Evolutionary conservation across 306 rosid species (phyloP).

Genomic region (Citrullus colocynthis): DNA sequence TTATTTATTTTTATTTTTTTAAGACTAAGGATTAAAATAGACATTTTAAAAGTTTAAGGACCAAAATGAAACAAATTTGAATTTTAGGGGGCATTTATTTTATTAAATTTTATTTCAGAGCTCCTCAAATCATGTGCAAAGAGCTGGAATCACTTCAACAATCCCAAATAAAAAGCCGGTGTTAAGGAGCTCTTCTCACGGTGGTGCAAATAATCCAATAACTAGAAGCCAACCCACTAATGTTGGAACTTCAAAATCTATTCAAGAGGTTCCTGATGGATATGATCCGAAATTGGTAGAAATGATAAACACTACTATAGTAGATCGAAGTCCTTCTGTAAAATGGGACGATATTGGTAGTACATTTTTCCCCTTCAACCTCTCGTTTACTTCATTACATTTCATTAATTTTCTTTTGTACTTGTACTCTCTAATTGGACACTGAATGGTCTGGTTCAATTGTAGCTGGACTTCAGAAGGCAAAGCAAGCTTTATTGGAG

Average conservation of each 20-base stretch:
- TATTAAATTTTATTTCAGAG: slow-evolving; percentile 27
- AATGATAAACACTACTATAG: slow-evolving; percentile 84
- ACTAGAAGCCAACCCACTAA: slow-evolving; percentile 31
- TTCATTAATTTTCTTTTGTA: background rate
- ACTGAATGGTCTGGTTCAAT: slow-evolving; percentile 19
- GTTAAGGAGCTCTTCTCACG: slow-evolving; percentile 20
- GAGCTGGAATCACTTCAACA: slow-evolving; percentile 29
- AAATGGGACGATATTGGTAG: slow-evolving; percentile 97
- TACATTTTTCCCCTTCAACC: slow-evolving; percentile 8
- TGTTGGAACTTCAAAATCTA: slow-evolving; percentile 40
- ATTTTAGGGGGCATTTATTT: background rate
- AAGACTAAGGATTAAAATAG: too few species aligned
- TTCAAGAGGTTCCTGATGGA: slow-evolving; percentile 34
- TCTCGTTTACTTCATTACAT: background rate
- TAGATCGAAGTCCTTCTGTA: slow-evolving; percentile 90
- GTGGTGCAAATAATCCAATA: slow-evolving; percentile 16
- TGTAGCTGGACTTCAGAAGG: slow-evolving; percentile 96
- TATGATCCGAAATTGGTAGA: slow-evolving; percentile 69
- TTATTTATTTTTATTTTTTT: too few species aligned
- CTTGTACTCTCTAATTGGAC: background rate
- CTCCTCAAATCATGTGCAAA: slow-evolving; percentile 31
- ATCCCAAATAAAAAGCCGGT: slow-evolving; percentile 32
- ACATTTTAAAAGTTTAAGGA: too few species aligned
- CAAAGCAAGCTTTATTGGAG: slow-evolving; percentile 89
- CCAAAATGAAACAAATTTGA: too few species aligned